These are phyloP conservation scores for Paramecium caudatum DNA, from an alignment of 73 alveolate species.

Conservation along the genomic window DNA sequence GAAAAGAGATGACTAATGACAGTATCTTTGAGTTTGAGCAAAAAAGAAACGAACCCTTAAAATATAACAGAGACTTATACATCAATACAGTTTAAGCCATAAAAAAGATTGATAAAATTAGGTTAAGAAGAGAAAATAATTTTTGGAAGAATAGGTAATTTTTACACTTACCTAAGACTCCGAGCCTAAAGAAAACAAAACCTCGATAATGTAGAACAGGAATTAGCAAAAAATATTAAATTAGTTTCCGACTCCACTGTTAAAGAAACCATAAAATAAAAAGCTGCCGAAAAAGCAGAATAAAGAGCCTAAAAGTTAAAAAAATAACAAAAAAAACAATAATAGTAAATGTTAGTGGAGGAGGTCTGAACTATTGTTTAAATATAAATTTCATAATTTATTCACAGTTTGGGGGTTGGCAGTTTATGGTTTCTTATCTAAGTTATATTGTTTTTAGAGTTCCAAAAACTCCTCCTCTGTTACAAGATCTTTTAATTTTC, in stretches of 20 bases:
- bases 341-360: background rate
- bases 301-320: background rate
- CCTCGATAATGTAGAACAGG: conserved; percentile 1
- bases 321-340: background rate
- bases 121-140: conserved; percentile 91
- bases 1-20: conserved; percentile 98
- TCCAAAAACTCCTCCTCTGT: background rate
- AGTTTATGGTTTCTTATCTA: conserved; percentile 8
- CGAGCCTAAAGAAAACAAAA: conserved; percentile 11
- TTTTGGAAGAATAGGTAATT: conserved; percentile 85
- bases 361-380: conserved; percentile 23
- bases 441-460: background rate
- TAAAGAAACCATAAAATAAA: conserved; percentile 30
- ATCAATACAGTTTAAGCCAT: conserved; percentile 96
- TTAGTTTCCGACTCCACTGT: conserved; percentile 16
- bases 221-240: conserved; percentile 57
- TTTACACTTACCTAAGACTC: background rate
- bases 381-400: conserved; percentile 35
- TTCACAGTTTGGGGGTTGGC: conserved; percentile 14
- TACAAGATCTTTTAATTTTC: conserved; percentile 15
- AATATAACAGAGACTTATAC: conserved; percentile 93
- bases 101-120: conserved; percentile 96
- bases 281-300: conserved; percentile 24
- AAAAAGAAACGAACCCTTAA: conserved; percentile 95
- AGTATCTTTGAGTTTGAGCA: conserved; percentile 97